A percentile compares a stretch with the other conserved stretches of the same genome.
Evolutionary conservation across 495 filamentous ascomycete species (phyloP).

Genomic region (Penicillium canariense): DNA sequence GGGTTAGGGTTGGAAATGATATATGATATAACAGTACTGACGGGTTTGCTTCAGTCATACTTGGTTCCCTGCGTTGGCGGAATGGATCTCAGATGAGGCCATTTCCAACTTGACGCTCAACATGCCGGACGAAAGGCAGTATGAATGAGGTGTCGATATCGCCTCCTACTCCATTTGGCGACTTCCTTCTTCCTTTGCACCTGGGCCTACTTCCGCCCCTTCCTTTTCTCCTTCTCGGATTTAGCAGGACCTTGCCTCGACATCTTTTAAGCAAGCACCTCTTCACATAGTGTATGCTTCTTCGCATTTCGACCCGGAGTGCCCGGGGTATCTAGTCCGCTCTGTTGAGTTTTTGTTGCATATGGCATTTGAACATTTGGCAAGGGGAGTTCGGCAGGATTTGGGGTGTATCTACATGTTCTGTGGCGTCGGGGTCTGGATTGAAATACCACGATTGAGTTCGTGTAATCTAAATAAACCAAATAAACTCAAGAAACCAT

Average conservation of each 20-base stretch:
- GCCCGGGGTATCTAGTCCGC: neutral
- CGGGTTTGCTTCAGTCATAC: conserved; percentile 30
- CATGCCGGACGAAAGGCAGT: conserved; percentile 22
- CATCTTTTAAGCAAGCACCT: neutral
- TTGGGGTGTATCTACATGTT: neutral
- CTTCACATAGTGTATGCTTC: conserved; percentile 6
- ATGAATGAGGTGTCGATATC: conserved; percentile 21
- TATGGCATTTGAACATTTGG: neutral
- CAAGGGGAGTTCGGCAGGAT: neutral
- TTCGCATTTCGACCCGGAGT: neutral
- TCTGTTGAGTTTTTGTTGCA: conserved; percentile 1
- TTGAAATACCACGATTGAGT: neutral
- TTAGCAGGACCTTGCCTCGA: neutral
- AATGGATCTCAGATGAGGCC: conserved; percentile 35
- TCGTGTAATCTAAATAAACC: no score
- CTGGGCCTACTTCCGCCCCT: neutral
- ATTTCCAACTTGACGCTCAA: conserved; percentile 11
- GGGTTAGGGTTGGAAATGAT: no score
- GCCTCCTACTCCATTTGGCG: neutral
- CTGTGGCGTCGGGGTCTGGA: neutral
- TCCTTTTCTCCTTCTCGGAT: conserved; percentile 4
- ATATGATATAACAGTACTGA: conserved; percentile 11
- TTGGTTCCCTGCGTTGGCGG: conserved; percentile 27
- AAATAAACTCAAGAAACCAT: no score
- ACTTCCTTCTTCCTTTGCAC: neutral